A percentile compares a stretch with the other conserved stretches of the same genome.
Evolutionary conservation across 176 grass and related monocot species (phyloP).

Genomic region (Oryza australiensis): DNA sequence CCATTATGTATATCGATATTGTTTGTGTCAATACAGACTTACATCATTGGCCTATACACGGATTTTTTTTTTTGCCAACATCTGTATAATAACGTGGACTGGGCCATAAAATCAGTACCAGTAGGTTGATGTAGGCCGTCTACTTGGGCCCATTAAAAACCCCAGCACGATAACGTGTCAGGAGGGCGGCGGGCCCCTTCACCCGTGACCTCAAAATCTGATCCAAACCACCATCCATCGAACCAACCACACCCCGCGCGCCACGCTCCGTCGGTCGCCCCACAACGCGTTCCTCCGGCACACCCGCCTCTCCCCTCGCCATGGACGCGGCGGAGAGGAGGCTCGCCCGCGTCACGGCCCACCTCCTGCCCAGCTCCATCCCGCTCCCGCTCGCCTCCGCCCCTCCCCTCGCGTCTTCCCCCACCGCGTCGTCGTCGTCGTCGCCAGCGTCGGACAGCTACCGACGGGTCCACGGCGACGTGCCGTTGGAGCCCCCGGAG

Average conservation of each 20-base stretch:
- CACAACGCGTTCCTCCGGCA: background rate
- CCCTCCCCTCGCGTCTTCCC: constrained; percentile 17
- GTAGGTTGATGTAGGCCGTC: no score
- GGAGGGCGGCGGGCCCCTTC: background rate
- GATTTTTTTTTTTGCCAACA: no score
- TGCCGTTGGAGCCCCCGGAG: constrained; percentile 53
- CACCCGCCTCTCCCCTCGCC: background rate
- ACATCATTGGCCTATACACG: no score
- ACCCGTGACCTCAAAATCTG: constrained; percentile 1
- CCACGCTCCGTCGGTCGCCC: background rate
- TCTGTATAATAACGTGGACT: no score
- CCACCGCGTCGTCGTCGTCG: constrained; percentile 22
- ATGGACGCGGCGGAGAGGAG: constrained; percentile 58
- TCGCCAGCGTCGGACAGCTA: constrained; percentile 63
- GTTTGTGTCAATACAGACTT: no score
- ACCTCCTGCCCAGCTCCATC: constrained; percentile 45
- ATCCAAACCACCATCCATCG: background rate
- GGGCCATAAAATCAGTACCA: no score
- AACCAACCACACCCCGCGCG: background rate
- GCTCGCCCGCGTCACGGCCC: constrained; percentile 56
- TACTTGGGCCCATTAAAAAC: background rate
- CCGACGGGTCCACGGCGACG: constrained; percentile 64
- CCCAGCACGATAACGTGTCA: background rate
- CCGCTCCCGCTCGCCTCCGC: constrained; percentile 13
- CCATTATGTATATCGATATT: no score